phyloP scores from a whole-genome alignment of 441 rosid species.

The Pelargonium hybrid region DNA sequence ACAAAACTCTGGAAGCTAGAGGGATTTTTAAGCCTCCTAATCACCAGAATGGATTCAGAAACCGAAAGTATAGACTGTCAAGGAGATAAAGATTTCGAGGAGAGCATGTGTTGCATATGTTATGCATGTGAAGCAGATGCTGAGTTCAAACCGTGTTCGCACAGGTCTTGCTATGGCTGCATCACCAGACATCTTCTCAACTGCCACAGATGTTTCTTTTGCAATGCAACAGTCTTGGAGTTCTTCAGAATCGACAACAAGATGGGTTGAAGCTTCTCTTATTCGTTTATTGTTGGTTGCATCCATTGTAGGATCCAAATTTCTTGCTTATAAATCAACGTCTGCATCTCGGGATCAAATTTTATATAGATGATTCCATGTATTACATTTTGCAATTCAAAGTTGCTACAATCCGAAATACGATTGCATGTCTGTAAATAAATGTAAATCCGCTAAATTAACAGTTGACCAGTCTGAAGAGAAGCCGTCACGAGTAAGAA shows the following conservation, averaged over 20 bases:
- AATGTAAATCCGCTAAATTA: neutral
- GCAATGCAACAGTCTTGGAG: slow-evolving; percentile 71
- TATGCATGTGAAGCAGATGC: slow-evolving; percentile 59
- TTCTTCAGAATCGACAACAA: slow-evolving; percentile 33
- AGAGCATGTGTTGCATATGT: slow-evolving; percentile 77
- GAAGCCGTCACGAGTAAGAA: neutral
- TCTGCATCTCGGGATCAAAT: neutral
- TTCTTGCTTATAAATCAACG: neutral
- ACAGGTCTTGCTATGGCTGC: slow-evolving; percentile 85
- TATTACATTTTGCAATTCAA: neutral
- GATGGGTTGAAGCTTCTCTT: neutral
- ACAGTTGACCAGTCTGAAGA: neutral
- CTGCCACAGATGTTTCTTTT: slow-evolving; percentile 89
- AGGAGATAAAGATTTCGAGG: slow-evolving; percentile 40
- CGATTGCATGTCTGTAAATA: neutral
- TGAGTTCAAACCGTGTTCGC: slow-evolving; percentile 71
- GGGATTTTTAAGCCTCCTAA: slow-evolving; percentile 49
- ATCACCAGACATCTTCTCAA: slow-evolving; percentile 86
- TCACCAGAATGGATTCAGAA: slow-evolving; percentile 36
- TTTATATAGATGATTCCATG: neutral
- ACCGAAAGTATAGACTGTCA: slow-evolving; percentile 21
- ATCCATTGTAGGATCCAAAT: neutral
- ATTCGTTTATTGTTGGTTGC: neutral
- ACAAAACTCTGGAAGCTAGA: slow-evolving; percentile 55
- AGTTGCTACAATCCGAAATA: neutral